Evolutionary conservation across 805 yeast genomes (phyloP).

Genomic region (Pichia gijzeniarum): DNA sequence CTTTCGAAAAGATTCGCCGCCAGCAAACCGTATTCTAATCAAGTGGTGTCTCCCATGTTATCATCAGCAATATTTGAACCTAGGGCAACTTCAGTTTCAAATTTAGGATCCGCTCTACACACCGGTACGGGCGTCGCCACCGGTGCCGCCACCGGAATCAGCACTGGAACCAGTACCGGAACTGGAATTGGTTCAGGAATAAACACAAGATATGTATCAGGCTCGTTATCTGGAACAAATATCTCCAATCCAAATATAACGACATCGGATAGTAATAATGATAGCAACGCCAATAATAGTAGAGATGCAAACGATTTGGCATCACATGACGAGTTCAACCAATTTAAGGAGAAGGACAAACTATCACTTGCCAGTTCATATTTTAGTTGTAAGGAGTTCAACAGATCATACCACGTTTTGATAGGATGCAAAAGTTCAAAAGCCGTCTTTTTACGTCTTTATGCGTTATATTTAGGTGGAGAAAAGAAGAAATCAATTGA

Average conservation of each 20-base stretch:
- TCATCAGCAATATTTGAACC: slow-evolving; percentile 2
- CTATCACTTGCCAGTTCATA: slow-evolving; percentile 61
- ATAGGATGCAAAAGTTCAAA: slow-evolving; percentile 44
- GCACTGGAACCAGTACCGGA: no score
- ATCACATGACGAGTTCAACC: slow-evolving; percentile 20
- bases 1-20: not conserved
- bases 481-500: slow-evolving; percentile 72
- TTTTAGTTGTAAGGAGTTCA: slow-evolving; percentile 81
- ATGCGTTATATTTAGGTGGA: slow-evolving; percentile 66
- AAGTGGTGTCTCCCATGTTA: slow-evolving; percentile 7
- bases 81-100: not conserved
- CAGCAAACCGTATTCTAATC: not conserved
- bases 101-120: not conserved
- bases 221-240: no score
- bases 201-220: not conserved
- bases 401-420: slow-evolving; percentile 60
- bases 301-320: not conserved
- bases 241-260: no score
- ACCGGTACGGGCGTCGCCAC: not conserved
- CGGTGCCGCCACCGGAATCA: not conserved
- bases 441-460: slow-evolving; percentile 57
- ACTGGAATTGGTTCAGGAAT: not conserved
- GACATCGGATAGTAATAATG: no score
- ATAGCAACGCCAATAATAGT: not conserved
- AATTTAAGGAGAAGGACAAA: slow-evolving; percentile 35